These are phyloP conservation scores for Mycena rosella DNA, from an alignment of 768 basidiomycete genomes.

Conservation along the genomic window DNA sequence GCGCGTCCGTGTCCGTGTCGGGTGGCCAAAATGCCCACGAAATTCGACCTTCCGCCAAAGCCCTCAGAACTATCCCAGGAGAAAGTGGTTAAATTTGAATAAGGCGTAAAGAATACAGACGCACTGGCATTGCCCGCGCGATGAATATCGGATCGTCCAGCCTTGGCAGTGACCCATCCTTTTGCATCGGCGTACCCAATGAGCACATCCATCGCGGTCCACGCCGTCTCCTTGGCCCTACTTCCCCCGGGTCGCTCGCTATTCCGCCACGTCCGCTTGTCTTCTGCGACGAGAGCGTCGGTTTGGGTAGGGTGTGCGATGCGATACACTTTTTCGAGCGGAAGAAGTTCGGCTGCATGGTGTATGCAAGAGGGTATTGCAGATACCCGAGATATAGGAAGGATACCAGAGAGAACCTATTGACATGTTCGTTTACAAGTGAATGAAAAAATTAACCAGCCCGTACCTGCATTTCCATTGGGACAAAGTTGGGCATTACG, in stretches of 20 bases:
- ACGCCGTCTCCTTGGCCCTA: constrained; percentile 50
- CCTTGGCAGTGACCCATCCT: constrained; percentile 92
- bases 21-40: constrained; percentile 92
- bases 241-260: constrained; percentile 50
- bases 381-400: constrained; percentile 86
- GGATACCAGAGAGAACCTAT: constrained; percentile 78
- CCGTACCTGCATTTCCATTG: constrained; percentile 84
- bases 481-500: constrained; percentile 87
- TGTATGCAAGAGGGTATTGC: constrained; percentile 89
- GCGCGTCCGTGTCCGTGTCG: constrained; percentile 48
- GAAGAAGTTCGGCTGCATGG: constrained; percentile 74
- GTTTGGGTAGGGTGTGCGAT: constrained; percentile 65
- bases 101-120: constrained; percentile 41
- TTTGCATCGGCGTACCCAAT: constrained; percentile 81
- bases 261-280: constrained; percentile 86
- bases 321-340: constrained; percentile 78
- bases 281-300: constrained; percentile 53
- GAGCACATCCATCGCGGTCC: constrained; percentile 92
- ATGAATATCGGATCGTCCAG: constrained; percentile 89
- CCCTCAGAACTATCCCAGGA: constrained; percentile 72
- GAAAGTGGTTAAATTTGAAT: not conserved
- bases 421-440: not conserved
- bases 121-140: constrained; percentile 91
- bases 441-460: not conserved
- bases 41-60: constrained; percentile 85